Percentiles rank a stretch among this genome's conserved stretches.
phyloP scores from a whole-genome alignment of 176 grass and related monocot species.

The Raddia guianensis region DNA sequence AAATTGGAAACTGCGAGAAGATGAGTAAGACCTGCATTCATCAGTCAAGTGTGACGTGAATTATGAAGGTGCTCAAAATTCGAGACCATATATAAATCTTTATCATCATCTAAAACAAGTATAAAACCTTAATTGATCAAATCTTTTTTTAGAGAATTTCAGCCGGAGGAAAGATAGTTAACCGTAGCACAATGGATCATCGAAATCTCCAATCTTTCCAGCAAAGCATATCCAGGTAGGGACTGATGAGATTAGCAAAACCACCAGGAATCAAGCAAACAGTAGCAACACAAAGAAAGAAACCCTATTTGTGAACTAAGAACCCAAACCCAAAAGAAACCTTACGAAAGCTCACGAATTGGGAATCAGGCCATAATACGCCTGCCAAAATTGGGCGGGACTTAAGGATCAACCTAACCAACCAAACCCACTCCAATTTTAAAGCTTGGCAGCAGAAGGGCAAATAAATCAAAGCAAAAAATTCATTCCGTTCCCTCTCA shows the following conservation, averaged over 20 bases:
- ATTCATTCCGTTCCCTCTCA: conserved; percentile 9
- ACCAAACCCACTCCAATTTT: conserved; percentile 12
- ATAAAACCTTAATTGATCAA: not conserved
- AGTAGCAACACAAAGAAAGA: conserved; percentile 11
- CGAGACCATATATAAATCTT: not conserved
- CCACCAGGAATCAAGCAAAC: not conserved
- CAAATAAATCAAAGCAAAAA: conserved; percentile 6
- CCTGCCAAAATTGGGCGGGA: not conserved
- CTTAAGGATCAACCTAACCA: conserved; percentile 17
- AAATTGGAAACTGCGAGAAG: not conserved
- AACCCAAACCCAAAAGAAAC: not conserved
- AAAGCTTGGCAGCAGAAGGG: not conserved
- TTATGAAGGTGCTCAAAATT: conserved; percentile 4
- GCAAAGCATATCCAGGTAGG: not conserved
- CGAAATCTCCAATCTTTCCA: conserved; percentile 16
- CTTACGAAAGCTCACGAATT: not conserved
- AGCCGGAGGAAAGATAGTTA: conserved; percentile 7
- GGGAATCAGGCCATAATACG: conserved; percentile 2
- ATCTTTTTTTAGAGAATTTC: not conserved
- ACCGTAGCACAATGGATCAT: not conserved
- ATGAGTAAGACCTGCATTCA: conserved; percentile 37
- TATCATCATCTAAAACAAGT: not conserved
- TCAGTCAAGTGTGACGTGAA: not conserved
- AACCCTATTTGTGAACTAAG: conserved; percentile 18
- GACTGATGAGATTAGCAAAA: not conserved